Evolutionary conservation across 108 stramenopile genomes (phyloP), one percentile per base, ranked within the genome.

Genomic region (Pseudonitzschia multistriata): DNA sequence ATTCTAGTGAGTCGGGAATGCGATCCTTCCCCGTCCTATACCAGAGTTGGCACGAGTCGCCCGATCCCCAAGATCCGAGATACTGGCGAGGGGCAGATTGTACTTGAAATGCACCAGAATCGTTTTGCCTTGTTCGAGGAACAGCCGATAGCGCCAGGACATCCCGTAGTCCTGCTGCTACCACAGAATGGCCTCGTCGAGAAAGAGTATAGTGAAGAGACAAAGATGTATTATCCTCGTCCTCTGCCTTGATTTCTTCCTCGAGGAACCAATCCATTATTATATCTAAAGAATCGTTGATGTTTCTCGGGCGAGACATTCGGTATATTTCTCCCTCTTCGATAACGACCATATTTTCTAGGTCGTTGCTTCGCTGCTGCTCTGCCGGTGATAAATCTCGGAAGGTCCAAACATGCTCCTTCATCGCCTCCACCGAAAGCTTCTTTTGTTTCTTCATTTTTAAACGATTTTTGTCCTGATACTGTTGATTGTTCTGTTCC

Each of bases 41-140:
- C 81, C 81, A 77, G 4, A 77, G 49, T 17, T 66, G 56, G 49
- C 81, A 77, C 13, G 39, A 24, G 40, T 84, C 83, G 30, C 79
- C 79, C 21, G 65, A 66, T 66, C 79, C 83, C 83, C 83, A 84
- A 35, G 48, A 48, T 33, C 73, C 79, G 14, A 81, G 34, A 13
- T 28, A n/a, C 29, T 63, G 49, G 36, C 49, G 42, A 24, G 49
- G 54, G 5, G 27, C 7, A 29, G 27, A 24, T 35, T 59, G 27
- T 5, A 3, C 13, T n/a, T 13, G 13, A 4, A 10, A 37, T 30
- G 57, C 5, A 60, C 3, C 35, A 47, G 63, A 64, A 66, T 30
- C 3, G 40, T 0, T 55, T 15, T 55, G 30, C 31, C 37, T 39
- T 10, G 29, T 34, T 36, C 13, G 54, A 47, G 68, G 21, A n/a